Conservation (phyloP, 306 rosid genomes). For the Cucurbita maxima region DNA sequence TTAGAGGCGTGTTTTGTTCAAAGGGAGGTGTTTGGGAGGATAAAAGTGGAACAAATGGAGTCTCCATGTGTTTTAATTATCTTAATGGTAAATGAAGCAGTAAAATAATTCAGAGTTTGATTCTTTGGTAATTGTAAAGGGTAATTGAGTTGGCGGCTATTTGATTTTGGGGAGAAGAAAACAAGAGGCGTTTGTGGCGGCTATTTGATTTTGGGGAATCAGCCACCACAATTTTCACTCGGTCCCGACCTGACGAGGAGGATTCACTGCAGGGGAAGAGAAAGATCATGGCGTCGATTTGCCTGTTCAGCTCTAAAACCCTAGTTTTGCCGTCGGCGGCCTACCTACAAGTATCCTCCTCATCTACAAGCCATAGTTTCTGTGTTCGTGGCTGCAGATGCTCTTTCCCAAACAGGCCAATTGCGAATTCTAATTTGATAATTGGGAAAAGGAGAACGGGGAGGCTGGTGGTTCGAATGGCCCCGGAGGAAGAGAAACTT, state of each 20-base stretch:
- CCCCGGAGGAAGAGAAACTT: constrained; percentile 70
- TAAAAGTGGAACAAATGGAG: too few species aligned
- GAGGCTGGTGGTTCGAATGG: constrained; percentile 51
- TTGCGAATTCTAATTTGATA: neutral
- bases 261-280: neutral
- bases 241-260: neutral
- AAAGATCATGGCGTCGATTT: neutral
- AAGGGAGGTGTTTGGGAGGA: too few species aligned
- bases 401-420: neutral
- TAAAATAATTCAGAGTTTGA: too few species aligned
- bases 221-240: neutral
- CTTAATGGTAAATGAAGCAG: too few species aligned
- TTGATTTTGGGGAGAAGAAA: neutral
- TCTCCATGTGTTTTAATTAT: too few species aligned
- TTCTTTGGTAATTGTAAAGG: too few species aligned
- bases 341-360: neutral
- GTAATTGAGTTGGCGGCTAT: too few species aligned
- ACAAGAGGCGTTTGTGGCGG: neutral
- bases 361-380: neutral
- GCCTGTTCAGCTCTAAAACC: neutral
- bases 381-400: neutral
- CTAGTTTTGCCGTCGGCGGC: neutral
- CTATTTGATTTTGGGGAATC: neutral
- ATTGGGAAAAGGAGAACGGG: neutral
- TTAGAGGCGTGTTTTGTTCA: too few species aligned